phyloP scores from a whole-genome alignment of 148 eudicot genomes.

The Linanthus parryae region DNA sequence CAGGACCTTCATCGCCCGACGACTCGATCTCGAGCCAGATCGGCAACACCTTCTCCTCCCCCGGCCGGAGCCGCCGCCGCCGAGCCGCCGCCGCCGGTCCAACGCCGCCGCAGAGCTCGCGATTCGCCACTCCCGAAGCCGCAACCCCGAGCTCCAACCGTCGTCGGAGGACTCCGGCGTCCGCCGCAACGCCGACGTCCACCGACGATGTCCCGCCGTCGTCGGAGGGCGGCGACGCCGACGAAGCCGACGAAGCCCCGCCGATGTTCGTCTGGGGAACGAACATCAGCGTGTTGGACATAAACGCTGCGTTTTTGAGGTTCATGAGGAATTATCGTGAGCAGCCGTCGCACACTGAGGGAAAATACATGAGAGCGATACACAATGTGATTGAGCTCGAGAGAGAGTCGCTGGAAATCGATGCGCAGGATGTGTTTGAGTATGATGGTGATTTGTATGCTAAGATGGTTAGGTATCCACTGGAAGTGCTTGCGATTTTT shows the following conservation, averaged over 20 bases:
- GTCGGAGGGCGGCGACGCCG: constrained; percentile 63
- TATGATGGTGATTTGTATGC: constrained; percentile 85
- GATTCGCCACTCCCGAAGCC: constrained; percentile 21
- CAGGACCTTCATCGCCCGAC: constrained; percentile 81
- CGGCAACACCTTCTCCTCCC: constrained; percentile 67
- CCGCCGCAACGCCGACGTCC: constrained; percentile 39
- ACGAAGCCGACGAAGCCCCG: constrained; percentile 59
- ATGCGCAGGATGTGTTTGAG: constrained; percentile 83
- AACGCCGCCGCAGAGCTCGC: constrained; percentile 4
- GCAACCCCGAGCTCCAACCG: constrained; percentile 18
- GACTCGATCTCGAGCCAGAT: constrained; percentile 72
- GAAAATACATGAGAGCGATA: constrained; percentile 73
- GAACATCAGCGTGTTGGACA: constrained; percentile 89
- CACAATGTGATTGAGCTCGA: constrained; percentile 70
- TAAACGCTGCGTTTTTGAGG: constrained; percentile 66
- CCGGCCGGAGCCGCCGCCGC: constrained; percentile 31
- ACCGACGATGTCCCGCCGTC: constrained; percentile 54
- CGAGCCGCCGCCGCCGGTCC: constrained; percentile 37
- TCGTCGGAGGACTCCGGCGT: constrained; percentile 31
- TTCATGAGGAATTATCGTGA: constrained; percentile 77
- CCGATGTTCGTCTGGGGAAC: constrained; percentile 97
- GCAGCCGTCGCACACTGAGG: constrained; percentile 43
- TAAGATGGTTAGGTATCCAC: constrained; percentile 95
- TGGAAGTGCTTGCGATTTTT: constrained; percentile 92
- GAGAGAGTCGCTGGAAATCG: constrained; percentile 85